Percentiles rank a stretch among this genome's conserved stretches.
Evolutionary conservation across 108 stramenopile genomes (phyloP).

Genomic region (Schizochytrium sp.): DNA sequence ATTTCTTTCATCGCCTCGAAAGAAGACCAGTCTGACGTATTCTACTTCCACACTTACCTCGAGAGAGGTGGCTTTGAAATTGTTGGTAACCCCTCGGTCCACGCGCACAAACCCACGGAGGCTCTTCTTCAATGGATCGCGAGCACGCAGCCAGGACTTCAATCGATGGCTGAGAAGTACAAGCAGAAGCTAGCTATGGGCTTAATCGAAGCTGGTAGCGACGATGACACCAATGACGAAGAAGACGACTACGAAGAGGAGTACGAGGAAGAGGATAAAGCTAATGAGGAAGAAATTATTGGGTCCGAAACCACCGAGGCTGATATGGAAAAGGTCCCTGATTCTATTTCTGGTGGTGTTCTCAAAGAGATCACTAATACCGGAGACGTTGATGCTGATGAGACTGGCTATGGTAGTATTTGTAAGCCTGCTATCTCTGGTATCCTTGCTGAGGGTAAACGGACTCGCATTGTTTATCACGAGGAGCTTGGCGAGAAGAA

Average conservation of each 20-base stretch:
- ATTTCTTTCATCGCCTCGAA: slow-evolving; percentile 51
- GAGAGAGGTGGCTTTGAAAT: neutral
- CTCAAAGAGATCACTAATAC: neutral
- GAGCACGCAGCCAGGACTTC: slow-evolving; percentile 14
- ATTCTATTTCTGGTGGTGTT: neutral
- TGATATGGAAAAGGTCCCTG: neutral
- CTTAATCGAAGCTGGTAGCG: neutral
- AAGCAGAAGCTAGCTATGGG: neutral
- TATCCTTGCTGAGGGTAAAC: neutral
- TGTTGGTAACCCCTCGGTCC: slow-evolving; percentile 15
- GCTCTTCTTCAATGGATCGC: neutral
- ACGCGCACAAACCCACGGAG: slow-evolving; percentile 5
- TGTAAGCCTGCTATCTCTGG: slow-evolving; percentile 5
- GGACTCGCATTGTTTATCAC: slow-evolving; percentile 24
- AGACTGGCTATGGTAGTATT: neutral
- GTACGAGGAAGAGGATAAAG: neutral
- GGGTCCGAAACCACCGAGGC: neutral
- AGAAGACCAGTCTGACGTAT: slow-evolving; percentile 52
- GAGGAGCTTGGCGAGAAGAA: slow-evolving; percentile 58
- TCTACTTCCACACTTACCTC: slow-evolving; percentile 55
- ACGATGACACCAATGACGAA: slow-evolving; percentile 14
- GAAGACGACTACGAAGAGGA: neutral
- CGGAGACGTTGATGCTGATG: neutral
- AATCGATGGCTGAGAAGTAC: slow-evolving; percentile 13
- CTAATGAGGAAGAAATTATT: neutral